These are phyloP conservation scores for Magnaporthales sp. DNA, from an alignment of 2,329 filamentous ascomycete genomes.

Conservation along the genomic window DNA sequence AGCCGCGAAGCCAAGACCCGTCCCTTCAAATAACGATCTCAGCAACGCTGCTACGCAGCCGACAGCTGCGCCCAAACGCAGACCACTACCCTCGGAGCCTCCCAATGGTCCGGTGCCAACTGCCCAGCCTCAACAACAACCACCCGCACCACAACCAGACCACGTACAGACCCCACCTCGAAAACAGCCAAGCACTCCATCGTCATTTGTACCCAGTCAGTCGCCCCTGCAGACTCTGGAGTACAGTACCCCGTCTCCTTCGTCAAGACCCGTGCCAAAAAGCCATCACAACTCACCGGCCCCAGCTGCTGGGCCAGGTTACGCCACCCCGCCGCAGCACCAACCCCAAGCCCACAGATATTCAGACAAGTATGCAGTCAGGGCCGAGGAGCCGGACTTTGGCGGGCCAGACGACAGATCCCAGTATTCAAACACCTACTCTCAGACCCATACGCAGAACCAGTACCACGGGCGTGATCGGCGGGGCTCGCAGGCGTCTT, in stretches of 20 bases:
- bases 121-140: not conserved
- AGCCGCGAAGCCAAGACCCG: conserved; percentile 42
- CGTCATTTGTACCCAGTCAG: conserved; percentile 36
- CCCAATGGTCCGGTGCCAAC: conserved; percentile 45
- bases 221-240: conserved; percentile 45
- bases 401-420: conserved; percentile 14
- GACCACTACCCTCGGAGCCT: conserved; percentile 76
- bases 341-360: conserved; percentile 9
- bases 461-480: conserved; percentile 18
- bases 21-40: conserved; percentile 23
- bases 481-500: conserved; percentile 26
- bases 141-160: conserved; percentile 20
- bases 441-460: conserved; percentile 1
- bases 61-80: conserved; percentile 57
- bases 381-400: conserved; percentile 28
- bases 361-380: conserved; percentile 22
- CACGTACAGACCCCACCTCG: conserved; percentile 32
- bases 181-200: conserved; percentile 32
- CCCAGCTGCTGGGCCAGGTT: conserved; percentile 12
- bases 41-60: conserved; percentile 13
- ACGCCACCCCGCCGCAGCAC: conserved; percentile 11
- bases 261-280: conserved; percentile 22
- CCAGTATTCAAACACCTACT: conserved; percentile 1
- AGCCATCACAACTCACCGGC: conserved; percentile 27
- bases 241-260: conserved; percentile 32